These are phyloP conservation scores for Amaranthus cruentus DNA, from an alignment of 148 eudicot species.

Conservation along the genomic window DNA sequence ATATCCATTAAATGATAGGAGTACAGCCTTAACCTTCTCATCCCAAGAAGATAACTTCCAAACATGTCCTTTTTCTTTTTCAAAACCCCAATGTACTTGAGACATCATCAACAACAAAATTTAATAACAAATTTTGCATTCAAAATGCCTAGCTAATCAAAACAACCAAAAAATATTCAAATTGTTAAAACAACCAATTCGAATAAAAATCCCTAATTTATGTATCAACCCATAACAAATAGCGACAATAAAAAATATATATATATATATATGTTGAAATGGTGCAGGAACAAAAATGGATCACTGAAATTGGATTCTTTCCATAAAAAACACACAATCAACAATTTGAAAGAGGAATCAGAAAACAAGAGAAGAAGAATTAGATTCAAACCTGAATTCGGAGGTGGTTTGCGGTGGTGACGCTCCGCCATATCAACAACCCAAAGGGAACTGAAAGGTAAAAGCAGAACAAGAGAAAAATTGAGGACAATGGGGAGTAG, in stretches of 20 bases:
- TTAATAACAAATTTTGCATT: too few relatives aligned
- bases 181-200: neutral
- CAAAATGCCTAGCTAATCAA: neutral
- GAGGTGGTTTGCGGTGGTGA: slow-evolving; percentile 6
- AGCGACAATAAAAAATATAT: neutral
- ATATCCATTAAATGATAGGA: too few relatives aligned
- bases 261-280: neutral
- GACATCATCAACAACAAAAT: too few relatives aligned
- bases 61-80: too few relatives aligned
- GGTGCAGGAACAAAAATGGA: neutral
- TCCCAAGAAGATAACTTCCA: too few relatives aligned
- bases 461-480: neutral
- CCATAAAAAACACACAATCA: neutral
- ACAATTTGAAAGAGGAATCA: neutral
- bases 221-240: neutral
- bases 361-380: neutral
- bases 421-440: slow-evolving; percentile 4
- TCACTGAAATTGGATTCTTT: neutral
- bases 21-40: too few relatives aligned
- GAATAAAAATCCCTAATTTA: neutral
- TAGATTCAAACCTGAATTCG: neutral
- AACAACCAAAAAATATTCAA: neutral
- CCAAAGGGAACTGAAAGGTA: neutral
- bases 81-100: too few relatives aligned
- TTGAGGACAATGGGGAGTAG: too few relatives aligned